A percentile compares a stretch with the other conserved stretches of the same genome.
phyloP scores from a whole-genome alignment of 805 yeast genomes.

The Candida qinlingensis region DNA sequence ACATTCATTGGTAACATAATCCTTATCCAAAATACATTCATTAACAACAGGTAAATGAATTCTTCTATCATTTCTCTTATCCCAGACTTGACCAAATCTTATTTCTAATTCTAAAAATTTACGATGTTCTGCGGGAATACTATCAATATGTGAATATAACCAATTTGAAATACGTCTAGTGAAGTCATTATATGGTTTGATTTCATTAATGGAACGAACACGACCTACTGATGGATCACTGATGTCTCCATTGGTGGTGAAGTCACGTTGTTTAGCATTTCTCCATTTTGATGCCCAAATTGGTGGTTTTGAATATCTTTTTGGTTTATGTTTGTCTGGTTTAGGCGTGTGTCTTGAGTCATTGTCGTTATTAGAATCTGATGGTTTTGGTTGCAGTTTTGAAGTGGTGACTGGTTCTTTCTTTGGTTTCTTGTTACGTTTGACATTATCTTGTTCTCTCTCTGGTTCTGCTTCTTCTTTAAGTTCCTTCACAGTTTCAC shows the following conservation, averaged over 20 bases:
- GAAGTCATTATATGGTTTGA: conserved; percentile 73
- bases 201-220: conserved; percentile 51
- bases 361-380: too few relatives aligned
- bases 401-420: too few relatives aligned
- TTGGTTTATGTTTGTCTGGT: conserved; percentile 41
- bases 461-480: not conserved
- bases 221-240: conserved; percentile 1
- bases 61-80: conserved; percentile 56
- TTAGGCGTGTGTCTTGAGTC: not conserved
- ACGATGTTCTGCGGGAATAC: conserved; percentile 48
- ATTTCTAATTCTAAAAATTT: conserved; percentile 67
- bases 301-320: conserved; percentile 60
- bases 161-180: conserved; percentile 81
- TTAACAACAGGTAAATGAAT: conserved; percentile 62
- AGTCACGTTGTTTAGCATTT: conserved; percentile 3
- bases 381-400: too few relatives aligned
- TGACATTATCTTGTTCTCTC: too few relatives aligned
- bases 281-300: conserved; percentile 78
- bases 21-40: conserved; percentile 49
- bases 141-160: conserved; percentile 77
- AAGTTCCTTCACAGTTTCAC: conserved; percentile 3
- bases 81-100: conserved; percentile 68
- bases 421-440: too few relatives aligned
- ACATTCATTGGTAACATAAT: conserved; percentile 47
- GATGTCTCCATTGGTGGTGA: not conserved